phyloP scores from a whole-genome alignment of 1,284 basidiomycete species.

The Ceratobasidium theobromae region DNA sequence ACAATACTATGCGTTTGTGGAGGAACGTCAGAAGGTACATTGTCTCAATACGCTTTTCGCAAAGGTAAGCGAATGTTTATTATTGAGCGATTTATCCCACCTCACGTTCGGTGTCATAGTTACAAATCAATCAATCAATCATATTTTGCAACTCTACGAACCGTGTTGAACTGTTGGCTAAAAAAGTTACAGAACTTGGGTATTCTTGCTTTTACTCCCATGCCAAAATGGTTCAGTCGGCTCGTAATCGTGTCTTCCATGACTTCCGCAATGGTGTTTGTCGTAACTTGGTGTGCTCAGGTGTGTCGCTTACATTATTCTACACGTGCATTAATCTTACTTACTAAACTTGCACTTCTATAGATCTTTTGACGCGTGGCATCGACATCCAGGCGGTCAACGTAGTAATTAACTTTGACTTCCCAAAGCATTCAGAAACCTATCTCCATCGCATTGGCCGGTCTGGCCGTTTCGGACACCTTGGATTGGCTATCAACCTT shows the following conservation, averaged over 20 bases:
- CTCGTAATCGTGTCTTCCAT: constrained; percentile 99
- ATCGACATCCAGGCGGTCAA: constrained; percentile 99
- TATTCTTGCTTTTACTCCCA: constrained; percentile 99
- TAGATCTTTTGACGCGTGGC: constrained; percentile 94
- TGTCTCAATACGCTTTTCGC: constrained; percentile 97
- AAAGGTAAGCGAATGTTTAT: constrained; percentile 62
- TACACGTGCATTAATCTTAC: neutral
- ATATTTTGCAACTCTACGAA: constrained; percentile 99
- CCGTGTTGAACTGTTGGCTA: constrained; percentile 97
- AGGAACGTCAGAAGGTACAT: constrained; percentile 99
- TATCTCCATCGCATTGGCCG: constrained; percentile 98
- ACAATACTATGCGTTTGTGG: constrained; percentile 99
- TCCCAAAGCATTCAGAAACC: constrained; percentile 98
- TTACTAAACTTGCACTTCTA: constrained; percentile 37
- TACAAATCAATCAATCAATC: constrained; percentile 99
- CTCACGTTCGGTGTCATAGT: constrained; percentile 51
- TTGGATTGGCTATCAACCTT: constrained; percentile 96
- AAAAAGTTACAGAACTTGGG: constrained; percentile 98
- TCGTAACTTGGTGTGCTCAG: constrained; percentile 93
- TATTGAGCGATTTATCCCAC: constrained; percentile 12
- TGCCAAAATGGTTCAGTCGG: constrained; percentile 98
- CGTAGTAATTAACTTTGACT: constrained; percentile 99
- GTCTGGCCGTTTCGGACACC: constrained; percentile 94
- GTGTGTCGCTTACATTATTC: constrained; percentile 43
- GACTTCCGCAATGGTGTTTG: constrained; percentile 98